Conservation (phyloP, 768 basidiomycete genomes). For the Leccinellum luteum region DNA sequence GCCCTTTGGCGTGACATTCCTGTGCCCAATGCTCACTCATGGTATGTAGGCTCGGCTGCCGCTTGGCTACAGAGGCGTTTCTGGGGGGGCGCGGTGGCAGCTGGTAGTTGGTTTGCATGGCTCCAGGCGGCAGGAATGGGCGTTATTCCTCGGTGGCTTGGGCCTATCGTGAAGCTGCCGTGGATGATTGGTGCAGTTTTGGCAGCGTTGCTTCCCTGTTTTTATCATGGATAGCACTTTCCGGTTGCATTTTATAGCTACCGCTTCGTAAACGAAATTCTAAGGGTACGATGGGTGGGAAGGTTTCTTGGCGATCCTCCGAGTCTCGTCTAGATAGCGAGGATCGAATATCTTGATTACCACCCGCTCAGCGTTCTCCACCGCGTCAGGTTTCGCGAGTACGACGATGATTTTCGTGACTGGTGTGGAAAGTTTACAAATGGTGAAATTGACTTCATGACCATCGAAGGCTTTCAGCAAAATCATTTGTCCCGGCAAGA, state of each 20-base stretch:
- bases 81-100: conserved; percentile 1
- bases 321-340: too few species aligned
- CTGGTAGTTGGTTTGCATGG: conserved; percentile 12
- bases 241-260: neutral
- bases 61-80: conserved; percentile 7
- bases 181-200: neutral
- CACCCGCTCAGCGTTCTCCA: too few species aligned
- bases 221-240: neutral
- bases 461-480: neutral
- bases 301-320: too few species aligned
- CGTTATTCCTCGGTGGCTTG: conserved; percentile 3
- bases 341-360: too few species aligned
- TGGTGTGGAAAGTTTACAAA: too few species aligned
- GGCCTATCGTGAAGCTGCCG: neutral
- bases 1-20: neutral
- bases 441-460: neutral
- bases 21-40: too few species aligned
- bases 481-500: neutral
- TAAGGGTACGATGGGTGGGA: too few species aligned
- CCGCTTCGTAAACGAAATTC: too few species aligned
- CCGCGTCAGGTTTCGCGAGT: too few species aligned
- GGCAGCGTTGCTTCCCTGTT: neutral
- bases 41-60: conserved; percentile 6
- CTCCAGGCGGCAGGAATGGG: conserved; percentile 18
- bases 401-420: too few species aligned